A percentile compares a stretch with the other conserved stretches of the same genome.
phyloP scores from a whole-genome alignment of 2,329 filamentous ascomycete species.

The Tolypocladium amazonense region DNA sequence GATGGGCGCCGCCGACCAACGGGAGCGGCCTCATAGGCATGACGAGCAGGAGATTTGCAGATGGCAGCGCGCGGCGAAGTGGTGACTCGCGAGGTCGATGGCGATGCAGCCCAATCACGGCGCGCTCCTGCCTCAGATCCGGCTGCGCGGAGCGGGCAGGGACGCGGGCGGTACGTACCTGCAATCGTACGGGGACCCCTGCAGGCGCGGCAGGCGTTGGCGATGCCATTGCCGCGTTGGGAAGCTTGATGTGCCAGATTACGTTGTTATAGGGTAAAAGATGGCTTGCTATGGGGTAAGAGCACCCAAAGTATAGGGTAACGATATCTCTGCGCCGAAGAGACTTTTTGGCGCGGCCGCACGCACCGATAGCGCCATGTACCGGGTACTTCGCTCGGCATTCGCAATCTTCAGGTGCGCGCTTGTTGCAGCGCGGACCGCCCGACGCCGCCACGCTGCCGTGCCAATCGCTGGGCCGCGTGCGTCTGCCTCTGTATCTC shows the following conservation, averaged over 20 bases:
- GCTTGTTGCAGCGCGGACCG: neutral
- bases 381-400: neutral
- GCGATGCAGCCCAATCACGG: neutral
- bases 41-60: neutral
- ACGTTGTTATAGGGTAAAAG: conserved; percentile 20
- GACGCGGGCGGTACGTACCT: neutral
- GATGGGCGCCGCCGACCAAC: neutral
- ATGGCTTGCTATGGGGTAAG: conserved; percentile 8
- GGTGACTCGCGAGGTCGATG: neutral
- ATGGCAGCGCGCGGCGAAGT: neutral
- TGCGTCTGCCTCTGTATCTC: neutral
- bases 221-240: conserved; percentile 2
- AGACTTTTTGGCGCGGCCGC: neutral
- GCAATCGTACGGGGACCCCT: neutral
- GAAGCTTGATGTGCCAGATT: conserved; percentile 9
- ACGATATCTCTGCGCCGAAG: neutral
- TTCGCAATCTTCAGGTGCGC: neutral
- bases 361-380: neutral
- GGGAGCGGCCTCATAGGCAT: neutral
- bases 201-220: neutral
- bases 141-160: neutral
- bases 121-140: neutral
- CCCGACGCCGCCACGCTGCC: neutral
- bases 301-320: conserved; percentile 8
- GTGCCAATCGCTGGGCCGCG: neutral